These are phyloP conservation scores for Micromonas pusilla DNA, from an alignment of 139 green algal genomes.

Conservation along the genomic window DNA sequence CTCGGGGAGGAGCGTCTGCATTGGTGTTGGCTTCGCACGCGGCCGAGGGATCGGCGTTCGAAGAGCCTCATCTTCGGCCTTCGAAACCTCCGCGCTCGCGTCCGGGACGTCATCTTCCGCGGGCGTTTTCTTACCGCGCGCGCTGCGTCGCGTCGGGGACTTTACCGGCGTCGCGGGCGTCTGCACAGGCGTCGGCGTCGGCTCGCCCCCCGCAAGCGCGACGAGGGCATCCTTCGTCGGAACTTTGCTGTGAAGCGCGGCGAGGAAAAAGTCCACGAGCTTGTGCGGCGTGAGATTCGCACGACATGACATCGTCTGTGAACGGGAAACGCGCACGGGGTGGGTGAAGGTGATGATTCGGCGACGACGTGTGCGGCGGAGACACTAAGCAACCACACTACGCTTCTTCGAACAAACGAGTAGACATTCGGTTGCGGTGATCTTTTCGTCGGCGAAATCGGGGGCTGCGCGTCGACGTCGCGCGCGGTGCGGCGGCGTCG, in stretches of 20 bases:
- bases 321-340: not conserved
- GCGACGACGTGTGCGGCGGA: too few relatives aligned
- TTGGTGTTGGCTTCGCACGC: not conserved
- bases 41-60: not conserved
- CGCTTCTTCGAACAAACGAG: too few relatives aligned
- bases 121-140: not conserved
- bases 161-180: not conserved
- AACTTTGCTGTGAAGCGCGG: not conserved
- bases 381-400: too few relatives aligned
- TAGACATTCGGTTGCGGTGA: too few relatives aligned
- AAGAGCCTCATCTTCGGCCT: not conserved
- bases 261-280: not conserved
- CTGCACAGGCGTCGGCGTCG: too few relatives aligned
- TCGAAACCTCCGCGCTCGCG: not conserved
- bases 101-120: not conserved
- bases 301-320: not conserved
- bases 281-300: not conserved
- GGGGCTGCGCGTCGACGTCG: not conserved
- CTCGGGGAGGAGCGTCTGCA: constrained; percentile 61
- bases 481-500: not conserved
- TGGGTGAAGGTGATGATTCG: too few relatives aligned
- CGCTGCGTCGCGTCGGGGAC: not conserved
- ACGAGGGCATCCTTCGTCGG: not conserved
- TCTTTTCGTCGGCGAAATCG: too few relatives aligned
- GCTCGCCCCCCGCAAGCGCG: not conserved